Percentiles rank a stretch among this genome's conserved stretches.
Evolutionary conservation across 176 grass and related monocot genomes (phyloP).

Genomic region (Aegilops sharonensis): DNA sequence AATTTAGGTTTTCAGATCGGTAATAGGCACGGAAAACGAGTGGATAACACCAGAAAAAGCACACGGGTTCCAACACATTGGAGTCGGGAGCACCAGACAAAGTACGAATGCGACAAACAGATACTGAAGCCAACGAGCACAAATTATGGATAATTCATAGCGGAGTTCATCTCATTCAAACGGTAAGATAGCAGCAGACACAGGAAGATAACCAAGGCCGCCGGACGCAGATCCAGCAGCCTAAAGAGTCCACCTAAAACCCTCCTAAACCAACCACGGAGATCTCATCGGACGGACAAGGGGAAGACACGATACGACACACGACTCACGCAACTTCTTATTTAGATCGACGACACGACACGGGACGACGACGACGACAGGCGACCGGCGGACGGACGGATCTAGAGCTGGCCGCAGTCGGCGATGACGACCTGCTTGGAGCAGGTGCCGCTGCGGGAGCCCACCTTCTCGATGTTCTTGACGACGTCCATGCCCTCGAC

Average conservation of each 20-base stretch:
- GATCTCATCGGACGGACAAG: not conserved
- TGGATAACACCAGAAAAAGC: not conserved
- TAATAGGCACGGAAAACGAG: not conserved
- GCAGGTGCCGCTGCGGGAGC: slow-evolving; percentile 29
- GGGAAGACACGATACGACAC: not conserved
- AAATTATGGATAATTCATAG: not conserved
- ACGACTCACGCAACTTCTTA: not conserved
- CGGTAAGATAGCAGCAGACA: not conserved
- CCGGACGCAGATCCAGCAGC: not conserved
- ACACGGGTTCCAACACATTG: not conserved
- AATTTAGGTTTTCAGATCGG: no score
- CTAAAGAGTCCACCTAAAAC: not conserved
- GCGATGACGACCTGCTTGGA: slow-evolving; percentile 46
- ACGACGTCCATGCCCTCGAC: slow-evolving; percentile 56
- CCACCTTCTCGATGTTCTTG: slow-evolving; percentile 45
- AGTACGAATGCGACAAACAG: not conserved
- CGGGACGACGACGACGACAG: not conserved
- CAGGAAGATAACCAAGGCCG: not conserved
- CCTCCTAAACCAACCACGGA: not conserved
- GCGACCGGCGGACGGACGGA: not conserved
- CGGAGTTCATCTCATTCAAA: not conserved
- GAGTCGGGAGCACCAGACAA: not conserved
- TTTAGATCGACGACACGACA: not conserved
- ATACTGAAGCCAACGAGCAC: not conserved
- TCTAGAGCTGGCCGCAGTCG: slow-evolving; percentile 69